Evolutionary conservation across 805 yeast genomes (phyloP).

Genomic region (Metschnikowia similis): DNA sequence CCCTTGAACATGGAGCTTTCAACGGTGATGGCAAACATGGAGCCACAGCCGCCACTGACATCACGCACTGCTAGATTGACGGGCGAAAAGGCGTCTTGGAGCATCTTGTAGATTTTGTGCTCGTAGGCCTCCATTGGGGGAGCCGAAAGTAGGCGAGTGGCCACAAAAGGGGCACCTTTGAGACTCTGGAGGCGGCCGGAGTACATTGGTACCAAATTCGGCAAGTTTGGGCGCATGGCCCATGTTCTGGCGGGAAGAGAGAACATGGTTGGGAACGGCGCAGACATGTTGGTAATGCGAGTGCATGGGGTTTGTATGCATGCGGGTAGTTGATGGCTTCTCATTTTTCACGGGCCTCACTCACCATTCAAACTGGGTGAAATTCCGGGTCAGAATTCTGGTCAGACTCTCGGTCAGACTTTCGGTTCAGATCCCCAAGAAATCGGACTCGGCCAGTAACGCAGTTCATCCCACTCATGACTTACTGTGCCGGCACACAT

Average conservation of each 20-base stretch:
- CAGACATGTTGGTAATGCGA: not conserved
- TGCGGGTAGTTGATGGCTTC: too few species aligned
- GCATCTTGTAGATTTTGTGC: conserved; percentile 52
- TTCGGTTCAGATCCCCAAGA: too few species aligned
- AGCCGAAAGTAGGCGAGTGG: conserved; percentile 8
- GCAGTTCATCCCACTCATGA: too few species aligned
- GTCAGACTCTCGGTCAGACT: too few species aligned
- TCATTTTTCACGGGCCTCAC: too few species aligned
- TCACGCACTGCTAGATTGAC: conserved; percentile 63
- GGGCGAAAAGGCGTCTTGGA: conserved; percentile 58
- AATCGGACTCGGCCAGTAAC: too few species aligned
- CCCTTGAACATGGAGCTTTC: conserved; percentile 76
- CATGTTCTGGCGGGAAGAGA: not conserved
- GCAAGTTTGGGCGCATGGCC: not conserved
- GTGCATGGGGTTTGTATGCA: not conserved
- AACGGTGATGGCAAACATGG: conserved; percentile 88
- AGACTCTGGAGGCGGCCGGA: not conserved
- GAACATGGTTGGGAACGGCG: not conserved
- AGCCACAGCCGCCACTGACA: conserved; percentile 92
- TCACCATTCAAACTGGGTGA: too few species aligned
- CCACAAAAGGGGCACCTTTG: not conserved
- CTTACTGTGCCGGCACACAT: too few species aligned
- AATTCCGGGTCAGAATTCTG: too few species aligned
- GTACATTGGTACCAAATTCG: not conserved
- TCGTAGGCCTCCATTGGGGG: conserved; percentile 57